phyloP scores from a whole-genome alignment of 176 grass and related monocot species.

The Bothriochloa decipiens region DNA sequence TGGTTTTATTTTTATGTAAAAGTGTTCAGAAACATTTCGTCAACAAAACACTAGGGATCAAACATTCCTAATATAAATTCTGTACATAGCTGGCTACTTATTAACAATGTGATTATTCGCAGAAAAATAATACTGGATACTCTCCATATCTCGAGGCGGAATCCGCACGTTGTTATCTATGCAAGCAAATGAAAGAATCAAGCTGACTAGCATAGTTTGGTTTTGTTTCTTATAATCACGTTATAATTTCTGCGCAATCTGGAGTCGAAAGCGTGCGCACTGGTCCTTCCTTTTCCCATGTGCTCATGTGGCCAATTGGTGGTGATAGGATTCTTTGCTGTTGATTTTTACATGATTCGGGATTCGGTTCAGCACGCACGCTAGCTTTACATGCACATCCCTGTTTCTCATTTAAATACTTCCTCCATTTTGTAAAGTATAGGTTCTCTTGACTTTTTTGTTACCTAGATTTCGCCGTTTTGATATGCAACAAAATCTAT shows the following conservation, averaged over 20 bases:
- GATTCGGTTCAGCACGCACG: not conserved
- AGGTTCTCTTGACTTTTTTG: not conserved
- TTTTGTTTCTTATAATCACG: not conserved
- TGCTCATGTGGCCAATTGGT: not conserved
- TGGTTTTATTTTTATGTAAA: too few relatives aligned
- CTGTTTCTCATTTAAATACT: not conserved
- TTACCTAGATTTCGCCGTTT: not conserved
- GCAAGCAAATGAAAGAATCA: not conserved
- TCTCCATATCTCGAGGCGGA: too few relatives aligned
- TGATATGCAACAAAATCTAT: too few relatives aligned
- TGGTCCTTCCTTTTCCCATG: not conserved
- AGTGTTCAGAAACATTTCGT: too few relatives aligned
- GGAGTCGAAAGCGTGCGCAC: not conserved
- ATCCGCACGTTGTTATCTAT: too few relatives aligned
- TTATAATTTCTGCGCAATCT: too few relatives aligned
- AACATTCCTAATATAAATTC: too few relatives aligned
- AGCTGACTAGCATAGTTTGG: not conserved
- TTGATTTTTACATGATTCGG: not conserved
- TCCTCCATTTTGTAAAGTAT: not conserved
- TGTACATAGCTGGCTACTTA: too few relatives aligned
- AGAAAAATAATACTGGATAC: too few relatives aligned
- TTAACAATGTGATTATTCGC: too few relatives aligned
- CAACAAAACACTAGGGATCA: too few relatives aligned
- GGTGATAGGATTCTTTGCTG: not conserved
- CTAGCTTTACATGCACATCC: not conserved